Base-by-base conservation (phyloP, 108 stramenopile genomes). In the Nannochloropsis granulata region DNA sequence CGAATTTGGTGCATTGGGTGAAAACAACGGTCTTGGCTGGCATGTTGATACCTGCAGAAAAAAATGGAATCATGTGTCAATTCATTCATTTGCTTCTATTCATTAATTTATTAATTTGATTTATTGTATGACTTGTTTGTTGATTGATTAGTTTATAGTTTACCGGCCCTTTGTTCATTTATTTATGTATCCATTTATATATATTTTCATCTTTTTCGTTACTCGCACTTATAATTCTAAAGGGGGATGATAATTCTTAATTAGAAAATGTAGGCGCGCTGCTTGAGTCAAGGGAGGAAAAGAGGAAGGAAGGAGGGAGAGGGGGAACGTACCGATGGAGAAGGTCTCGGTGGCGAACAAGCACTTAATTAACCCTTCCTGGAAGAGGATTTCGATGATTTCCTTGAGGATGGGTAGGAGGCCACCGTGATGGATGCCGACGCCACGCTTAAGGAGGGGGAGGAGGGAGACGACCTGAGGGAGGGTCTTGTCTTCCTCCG, bases 1-100 rank as follows among this genome's bases (percentile, higher is more conserved):
- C 99, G 91, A 93, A 98, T 89, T 99, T 99, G 56, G 96, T 87
- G 0, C 93, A 95, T 83, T 94, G 95, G 43, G 97, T 98, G 87
- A 99, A 99, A 13, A 99, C 97, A 13, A 99, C 99, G 10, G 99
- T 98, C 85, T 96, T 94, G n/a, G 99, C 99, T 14, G 98, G 98
- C 98, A 98, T 98, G 91, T 99, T 99, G 86, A 99, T 95, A 23
- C 99, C 99, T 84, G 25, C 14, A 8, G 23, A 14, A 71, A n/a
- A 11, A 71, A 71, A n/a, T 0, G 56, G 34, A 34, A 34, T 34
- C 34, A 5, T 34, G 34, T 34, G 34, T 34, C 34, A 34, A 34
- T 34, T 34, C 1, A 34, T 34, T 34, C 34, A 34, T 34, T 34
- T 34, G 1, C 34, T 3, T 3, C 34, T 34, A 3, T 34, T 34